phyloP scores from a whole-genome alignment of 495 filamentous ascomycete species.

The Penicillium goetzii region DNA sequence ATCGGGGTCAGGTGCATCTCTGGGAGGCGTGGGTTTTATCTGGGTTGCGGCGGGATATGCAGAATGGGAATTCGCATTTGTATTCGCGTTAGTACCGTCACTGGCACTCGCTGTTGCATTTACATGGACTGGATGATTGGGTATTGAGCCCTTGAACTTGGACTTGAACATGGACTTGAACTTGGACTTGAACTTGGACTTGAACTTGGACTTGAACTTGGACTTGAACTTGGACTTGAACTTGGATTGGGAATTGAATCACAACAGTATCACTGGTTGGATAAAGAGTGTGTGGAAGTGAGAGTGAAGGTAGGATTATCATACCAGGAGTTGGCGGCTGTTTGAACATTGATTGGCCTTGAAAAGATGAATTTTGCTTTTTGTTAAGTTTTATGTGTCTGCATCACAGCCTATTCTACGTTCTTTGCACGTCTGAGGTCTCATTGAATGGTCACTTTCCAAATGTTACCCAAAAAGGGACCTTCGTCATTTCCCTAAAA shows the following conservation, averaged over 20 bases:
- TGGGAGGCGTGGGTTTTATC: constrained; percentile 70
- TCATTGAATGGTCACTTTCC: not conserved
- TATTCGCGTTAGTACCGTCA: too few relatives aligned
- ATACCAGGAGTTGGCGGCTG: constrained; percentile 21
- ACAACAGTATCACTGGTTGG: not conserved
- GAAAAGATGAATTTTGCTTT: not conserved
- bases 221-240: not conserved
- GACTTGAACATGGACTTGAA: not conserved
- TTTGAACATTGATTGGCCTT: constrained; percentile 8
- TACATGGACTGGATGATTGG: not conserved
- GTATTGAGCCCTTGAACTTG: not conserved
- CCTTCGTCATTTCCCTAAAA: not conserved
- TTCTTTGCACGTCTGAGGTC: not conserved
- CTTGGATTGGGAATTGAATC: too few relatives aligned
- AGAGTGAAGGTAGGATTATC: not conserved
- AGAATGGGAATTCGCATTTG: constrained; percentile 11
- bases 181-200: not conserved
- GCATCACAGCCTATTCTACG: not conserved
- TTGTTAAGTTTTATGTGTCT: not conserved
- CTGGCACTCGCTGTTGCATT: not conserved
- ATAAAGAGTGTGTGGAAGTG: not conserved
- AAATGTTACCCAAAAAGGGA: not conserved
- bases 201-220: not conserved
- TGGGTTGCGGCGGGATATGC: constrained; percentile 13
- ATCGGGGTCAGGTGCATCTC: constrained; percentile 54